Evolutionary conservation across 345 rosid species (phyloP).

Genomic region (Draba incana): DNA sequence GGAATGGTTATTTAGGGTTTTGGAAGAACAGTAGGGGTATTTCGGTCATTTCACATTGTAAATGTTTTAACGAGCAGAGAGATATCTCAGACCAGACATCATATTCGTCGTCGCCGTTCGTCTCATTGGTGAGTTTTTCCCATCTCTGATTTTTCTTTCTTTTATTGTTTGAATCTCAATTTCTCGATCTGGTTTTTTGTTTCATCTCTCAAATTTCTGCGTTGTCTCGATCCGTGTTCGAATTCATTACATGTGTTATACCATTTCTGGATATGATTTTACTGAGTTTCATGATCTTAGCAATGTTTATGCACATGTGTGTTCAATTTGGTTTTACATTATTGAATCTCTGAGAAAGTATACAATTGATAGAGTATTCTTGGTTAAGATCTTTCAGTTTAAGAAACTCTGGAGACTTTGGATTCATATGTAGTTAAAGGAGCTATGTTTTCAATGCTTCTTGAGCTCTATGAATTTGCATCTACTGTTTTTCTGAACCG

Average conservation of each 20-base stretch:
- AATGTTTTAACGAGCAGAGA: constrained; percentile 1
- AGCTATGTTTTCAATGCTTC: constrained; percentile 2
- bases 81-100: background rate
- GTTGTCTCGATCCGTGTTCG: constrained; percentile 5
- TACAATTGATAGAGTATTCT: background rate
- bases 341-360: background rate
- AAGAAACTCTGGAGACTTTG: constrained; percentile 2
- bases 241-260: background rate
- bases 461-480: constrained; percentile 3
- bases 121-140: constrained; percentile 34
- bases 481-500: background rate
- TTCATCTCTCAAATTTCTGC: background rate
- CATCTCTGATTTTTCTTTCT: background rate
- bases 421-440: background rate
- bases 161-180: background rate
- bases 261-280: too few species aligned
- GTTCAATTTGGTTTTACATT: background rate
- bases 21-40: background rate
- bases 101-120: background rate
- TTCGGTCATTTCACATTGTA: background rate
- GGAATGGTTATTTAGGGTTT: constrained; percentile 5
- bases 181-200: background rate
- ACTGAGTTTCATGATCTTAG: background rate
- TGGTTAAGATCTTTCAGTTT: constrained; percentile 1
- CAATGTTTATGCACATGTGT: constrained; percentile 6